Conservation (phyloP, 257 asterid species). For the Paulownia fortunei region DNA sequence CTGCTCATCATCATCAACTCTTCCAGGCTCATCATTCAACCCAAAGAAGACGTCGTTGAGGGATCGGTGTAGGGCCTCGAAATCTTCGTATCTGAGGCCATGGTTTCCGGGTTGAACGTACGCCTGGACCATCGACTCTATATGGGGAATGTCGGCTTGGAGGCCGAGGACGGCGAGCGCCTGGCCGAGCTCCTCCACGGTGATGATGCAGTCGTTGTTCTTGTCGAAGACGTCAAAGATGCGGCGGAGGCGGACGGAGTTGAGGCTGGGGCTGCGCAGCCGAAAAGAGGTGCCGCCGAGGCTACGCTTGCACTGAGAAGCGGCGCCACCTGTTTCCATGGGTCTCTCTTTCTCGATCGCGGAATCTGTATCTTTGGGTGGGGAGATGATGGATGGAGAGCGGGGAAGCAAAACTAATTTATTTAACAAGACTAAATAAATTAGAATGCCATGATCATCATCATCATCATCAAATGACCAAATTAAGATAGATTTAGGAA, state of each 20-base stretch:
- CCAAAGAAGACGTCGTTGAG: constrained; percentile 52
- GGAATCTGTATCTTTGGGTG: no score
- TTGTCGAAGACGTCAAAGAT: constrained; percentile 77
- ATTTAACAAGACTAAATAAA: no score
- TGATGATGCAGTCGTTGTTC: constrained; percentile 65
- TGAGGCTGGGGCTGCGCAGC: constrained; percentile 75
- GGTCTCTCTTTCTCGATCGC: no score
- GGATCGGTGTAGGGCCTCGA: constrained; percentile 64
- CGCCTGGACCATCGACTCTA: constrained; percentile 48
- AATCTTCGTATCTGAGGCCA: constrained; percentile 64
- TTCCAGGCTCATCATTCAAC: background rate
- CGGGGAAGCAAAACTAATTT: no score
- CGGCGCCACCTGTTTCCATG: constrained; percentile 28
- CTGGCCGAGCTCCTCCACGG: constrained; percentile 63
- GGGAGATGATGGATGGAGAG: no score
- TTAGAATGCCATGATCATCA: no score
- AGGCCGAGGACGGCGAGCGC: constrained; percentile 72
- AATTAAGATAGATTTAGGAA: no score
- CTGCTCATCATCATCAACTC: background rate
- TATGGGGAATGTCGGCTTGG: constrained; percentile 46
- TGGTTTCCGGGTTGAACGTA: constrained; percentile 50
- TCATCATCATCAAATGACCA: no score
- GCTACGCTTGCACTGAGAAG: constrained; percentile 8
- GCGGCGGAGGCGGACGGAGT: constrained; percentile 75
- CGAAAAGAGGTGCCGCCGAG: constrained; percentile 48